Evolutionary conservation across 768 basidiomycete species (phyloP).

Genomic region (Tricholoma terreum): DNA sequence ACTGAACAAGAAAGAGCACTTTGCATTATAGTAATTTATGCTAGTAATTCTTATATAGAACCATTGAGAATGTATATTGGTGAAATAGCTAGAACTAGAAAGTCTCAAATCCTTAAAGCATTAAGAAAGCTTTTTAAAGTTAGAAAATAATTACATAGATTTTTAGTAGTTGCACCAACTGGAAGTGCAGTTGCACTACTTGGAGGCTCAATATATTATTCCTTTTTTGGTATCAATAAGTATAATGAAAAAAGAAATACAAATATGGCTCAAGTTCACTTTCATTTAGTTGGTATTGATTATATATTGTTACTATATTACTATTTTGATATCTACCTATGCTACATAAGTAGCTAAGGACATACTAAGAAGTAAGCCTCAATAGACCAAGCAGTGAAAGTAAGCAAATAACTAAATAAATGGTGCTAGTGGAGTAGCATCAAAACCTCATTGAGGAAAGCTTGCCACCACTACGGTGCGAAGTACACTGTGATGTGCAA

Average conservation of each 20-base stretch:
- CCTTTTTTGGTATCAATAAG: constrained; percentile 7
- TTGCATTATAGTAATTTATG: constrained; percentile 16
- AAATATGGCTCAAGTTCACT: constrained; percentile 10
- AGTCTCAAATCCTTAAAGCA: constrained; percentile 15
- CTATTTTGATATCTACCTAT: too few species aligned
- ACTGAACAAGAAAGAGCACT: constrained; percentile 10
- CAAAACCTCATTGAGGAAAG: constrained; percentile 7
- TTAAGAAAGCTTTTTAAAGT: constrained; percentile 22
- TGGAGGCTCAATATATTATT: constrained; percentile 26
- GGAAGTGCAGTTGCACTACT: constrained; percentile 25
- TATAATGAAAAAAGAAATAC: constrained; percentile 3
- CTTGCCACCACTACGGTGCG: constrained; percentile 3
- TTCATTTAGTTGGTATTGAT: constrained; percentile 16
- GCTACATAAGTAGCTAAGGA: constrained; percentile 3
- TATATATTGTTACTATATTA: constrained; percentile 29
- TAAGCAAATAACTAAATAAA: not conserved
- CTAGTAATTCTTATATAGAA: not conserved
- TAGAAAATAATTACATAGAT: constrained; percentile 23
- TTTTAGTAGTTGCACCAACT: constrained; percentile 26
- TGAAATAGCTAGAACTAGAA: constrained; percentile 16
- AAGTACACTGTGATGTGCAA: constrained; percentile 2
- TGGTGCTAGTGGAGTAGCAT: constrained; percentile 7
- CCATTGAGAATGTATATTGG: constrained; percentile 15
- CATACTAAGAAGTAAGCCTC: not conserved
- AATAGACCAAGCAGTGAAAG: constrained; percentile 1